phyloP scores from a whole-genome alignment of 2,329 filamentous ascomycete species.

The Raffaelea deltoideospora region DNA sequence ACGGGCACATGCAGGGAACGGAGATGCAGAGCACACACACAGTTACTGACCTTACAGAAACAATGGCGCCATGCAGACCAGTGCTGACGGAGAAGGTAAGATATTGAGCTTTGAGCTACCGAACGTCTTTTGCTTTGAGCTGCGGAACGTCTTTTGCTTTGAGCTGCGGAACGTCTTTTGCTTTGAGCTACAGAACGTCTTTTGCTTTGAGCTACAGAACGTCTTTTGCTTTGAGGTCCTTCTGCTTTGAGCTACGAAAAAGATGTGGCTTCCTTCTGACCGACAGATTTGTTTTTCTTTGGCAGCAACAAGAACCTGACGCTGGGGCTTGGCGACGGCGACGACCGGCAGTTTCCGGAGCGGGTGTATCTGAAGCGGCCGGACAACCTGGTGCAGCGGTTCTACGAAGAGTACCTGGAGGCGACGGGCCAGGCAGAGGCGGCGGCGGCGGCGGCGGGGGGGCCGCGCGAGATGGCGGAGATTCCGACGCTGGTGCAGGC shows the following conservation, averaged over 20 bases:
- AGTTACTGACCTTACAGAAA: constrained; percentile 3
- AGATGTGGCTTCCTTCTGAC: background rate
- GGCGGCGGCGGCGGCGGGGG: constrained; percentile 2
- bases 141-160: too few species aligned
- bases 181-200: too few species aligned
- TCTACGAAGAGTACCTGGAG: constrained; percentile 54
- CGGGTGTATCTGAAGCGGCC: constrained; percentile 64
- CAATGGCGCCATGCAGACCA: constrained; percentile 8
- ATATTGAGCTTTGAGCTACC: too few species aligned
- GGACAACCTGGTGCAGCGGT: constrained; percentile 57
- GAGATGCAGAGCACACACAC: too few species aligned
- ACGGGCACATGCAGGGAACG: too few species aligned
- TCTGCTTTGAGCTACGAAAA: too few species aligned
- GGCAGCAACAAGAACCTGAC: constrained; percentile 94
- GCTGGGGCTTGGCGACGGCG: constrained; percentile 85
- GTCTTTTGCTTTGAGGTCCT: too few species aligned
- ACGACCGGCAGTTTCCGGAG: constrained; percentile 88
- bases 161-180: too few species aligned
- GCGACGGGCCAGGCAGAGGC: constrained; percentile 12
- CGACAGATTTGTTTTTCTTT: constrained; percentile 67
- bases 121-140: too few species aligned
- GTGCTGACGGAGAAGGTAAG: constrained; percentile 37
- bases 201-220: too few species aligned
- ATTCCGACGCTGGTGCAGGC: constrained; percentile 61
- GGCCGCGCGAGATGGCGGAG: constrained; percentile 23